These are phyloP conservation scores for Ceriops decandra DNA, from an alignment of 345 rosid genomes.

Conservation along the genomic window DNA sequence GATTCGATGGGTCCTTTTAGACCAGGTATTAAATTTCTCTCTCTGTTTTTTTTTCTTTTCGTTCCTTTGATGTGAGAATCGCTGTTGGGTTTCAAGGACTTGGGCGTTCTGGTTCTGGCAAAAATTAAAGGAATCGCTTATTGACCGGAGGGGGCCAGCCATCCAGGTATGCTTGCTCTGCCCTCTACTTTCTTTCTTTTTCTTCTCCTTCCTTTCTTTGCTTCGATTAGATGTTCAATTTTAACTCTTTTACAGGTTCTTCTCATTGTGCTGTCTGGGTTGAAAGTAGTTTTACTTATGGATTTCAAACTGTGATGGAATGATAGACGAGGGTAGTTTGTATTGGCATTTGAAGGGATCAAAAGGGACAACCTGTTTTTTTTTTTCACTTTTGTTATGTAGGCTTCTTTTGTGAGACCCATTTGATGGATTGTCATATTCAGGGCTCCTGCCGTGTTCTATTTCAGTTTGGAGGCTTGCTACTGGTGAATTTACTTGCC, in stretches of 20 bases:
- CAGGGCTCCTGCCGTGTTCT: no score
- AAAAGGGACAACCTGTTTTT: no score
- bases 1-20: no score
- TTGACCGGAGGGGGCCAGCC: not conserved
- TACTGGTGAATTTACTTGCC: not conserved
- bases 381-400: no score
- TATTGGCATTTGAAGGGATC: no score
- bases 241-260: not conserved
- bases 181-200: not conserved
- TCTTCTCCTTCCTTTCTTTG: not conserved
- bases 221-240: not conserved
- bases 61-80: not conserved
- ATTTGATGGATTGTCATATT: no score
- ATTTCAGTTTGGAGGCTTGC: no score
- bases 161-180: not conserved
- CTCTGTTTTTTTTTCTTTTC: not conserved
- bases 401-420: no score
- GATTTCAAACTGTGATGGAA: no score
- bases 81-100: not conserved
- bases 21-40: not conserved
- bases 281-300: not conserved
- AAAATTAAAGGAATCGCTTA: not conserved
- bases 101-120: not conserved
- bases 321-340: no score
- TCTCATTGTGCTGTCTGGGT: not conserved